A percentile compares a stretch with the other conserved stretches of the same genome.
Evolutionary conservation across 306 rosid species (phyloP).

Genomic region (Carpinus fangiana): DNA sequence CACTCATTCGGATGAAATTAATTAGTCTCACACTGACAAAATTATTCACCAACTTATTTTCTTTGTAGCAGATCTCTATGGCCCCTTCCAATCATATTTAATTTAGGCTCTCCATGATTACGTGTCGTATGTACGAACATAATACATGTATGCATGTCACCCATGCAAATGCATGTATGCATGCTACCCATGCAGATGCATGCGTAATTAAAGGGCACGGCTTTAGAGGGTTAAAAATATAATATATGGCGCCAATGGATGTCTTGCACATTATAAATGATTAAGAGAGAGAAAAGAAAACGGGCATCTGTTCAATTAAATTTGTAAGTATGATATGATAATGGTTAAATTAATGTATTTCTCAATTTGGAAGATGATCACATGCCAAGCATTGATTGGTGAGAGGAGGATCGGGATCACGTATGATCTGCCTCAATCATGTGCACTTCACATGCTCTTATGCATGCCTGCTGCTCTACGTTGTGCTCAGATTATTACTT

Average conservation of each 20-base stretch:
- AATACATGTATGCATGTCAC: too few species aligned
- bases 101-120: not conserved
- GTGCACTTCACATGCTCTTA: slow-evolving; percentile 27
- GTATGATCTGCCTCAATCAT: slow-evolving; percentile 10
- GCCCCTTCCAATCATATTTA: slow-evolving; percentile 28
- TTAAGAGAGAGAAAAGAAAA: too few species aligned
- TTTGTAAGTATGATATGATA: too few species aligned
- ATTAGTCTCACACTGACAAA: not conserved
- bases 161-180: too few species aligned
- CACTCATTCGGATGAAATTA: not conserved
- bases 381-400: slow-evolving; percentile 23
- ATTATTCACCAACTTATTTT: not conserved
- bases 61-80: not conserved
- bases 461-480: not conserved
- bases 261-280: too few species aligned
- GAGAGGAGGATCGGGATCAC: not conserved
- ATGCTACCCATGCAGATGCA: too few species aligned
- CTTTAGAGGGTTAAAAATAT: too few species aligned
- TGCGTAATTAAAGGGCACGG: too few species aligned
- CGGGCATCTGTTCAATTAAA: too few species aligned
- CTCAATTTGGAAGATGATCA: not conserved
- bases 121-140: too few species aligned
- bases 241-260: too few species aligned
- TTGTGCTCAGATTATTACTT: slow-evolving; percentile 14
- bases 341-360: not conserved